Evolutionary conservation across 139 green algal genomes (phyloP).

Genomic region (Desmodesmus armatus): DNA sequence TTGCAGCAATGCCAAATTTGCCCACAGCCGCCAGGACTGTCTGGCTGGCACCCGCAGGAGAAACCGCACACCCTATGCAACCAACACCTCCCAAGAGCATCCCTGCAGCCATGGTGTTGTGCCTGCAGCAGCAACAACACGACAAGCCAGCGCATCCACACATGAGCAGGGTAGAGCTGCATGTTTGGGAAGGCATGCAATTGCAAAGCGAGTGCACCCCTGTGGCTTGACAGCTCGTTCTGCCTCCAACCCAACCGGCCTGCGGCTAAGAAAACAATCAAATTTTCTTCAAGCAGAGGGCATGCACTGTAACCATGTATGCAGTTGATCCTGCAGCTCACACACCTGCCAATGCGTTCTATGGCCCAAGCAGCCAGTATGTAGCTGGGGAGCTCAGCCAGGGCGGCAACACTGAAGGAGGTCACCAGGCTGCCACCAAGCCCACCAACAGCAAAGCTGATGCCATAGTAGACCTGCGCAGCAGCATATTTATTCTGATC

Average conservation of each 20-base stretch:
- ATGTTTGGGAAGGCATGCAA: no score
- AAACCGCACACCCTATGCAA: conserved; percentile 49
- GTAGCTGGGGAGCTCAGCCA: conserved; percentile 46
- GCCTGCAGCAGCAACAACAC: conserved; percentile 3
- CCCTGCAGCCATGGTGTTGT: conserved; percentile 47
- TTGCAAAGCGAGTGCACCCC: no score
- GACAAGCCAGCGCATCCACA: not conserved
- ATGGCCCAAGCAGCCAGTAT: conserved; percentile 35
- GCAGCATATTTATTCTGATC: not conserved
- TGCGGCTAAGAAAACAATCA: no score
- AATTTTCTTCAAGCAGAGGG: no score
- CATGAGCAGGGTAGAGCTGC: no score
- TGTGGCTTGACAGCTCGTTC: no score
- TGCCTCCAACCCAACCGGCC: no score
- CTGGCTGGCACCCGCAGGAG: conserved; percentile 24
- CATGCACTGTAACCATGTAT: no score
- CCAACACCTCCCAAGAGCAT: conserved; percentile 40
- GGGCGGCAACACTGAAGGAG: conserved; percentile 26
- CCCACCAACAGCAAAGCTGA: conserved; percentile 34
- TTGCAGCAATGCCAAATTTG: conserved; percentile 61
- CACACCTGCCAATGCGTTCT: conserved; percentile 25
- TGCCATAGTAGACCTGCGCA: conserved; percentile 37
- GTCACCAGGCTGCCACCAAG: conserved; percentile 26
- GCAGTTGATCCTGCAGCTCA: no score
- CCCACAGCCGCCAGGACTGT: conserved; percentile 48